These are phyloP conservation scores for Sequoiadendron giganteum DNA, from an alignment of 75 land plant genomes.

Conservation along the genomic window DNA sequence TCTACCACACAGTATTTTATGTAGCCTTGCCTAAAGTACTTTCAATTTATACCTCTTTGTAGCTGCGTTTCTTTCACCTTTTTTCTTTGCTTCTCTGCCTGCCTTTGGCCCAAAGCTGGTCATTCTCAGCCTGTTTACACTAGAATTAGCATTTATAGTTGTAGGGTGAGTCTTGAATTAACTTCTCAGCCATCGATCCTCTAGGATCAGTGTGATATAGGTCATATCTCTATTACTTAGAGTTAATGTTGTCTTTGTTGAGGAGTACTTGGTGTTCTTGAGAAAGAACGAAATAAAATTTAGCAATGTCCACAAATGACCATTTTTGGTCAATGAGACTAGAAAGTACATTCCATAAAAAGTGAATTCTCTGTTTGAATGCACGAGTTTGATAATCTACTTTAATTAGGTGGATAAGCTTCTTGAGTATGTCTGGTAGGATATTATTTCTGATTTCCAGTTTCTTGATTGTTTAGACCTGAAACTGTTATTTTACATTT, in stretches of 20 bases:
- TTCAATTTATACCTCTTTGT: background rate
- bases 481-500: background rate
- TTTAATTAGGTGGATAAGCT: background rate
- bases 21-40: background rate
- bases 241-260: background rate
- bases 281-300: background rate
- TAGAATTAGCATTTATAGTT: background rate
- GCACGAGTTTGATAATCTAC: background rate
- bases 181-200: background rate
- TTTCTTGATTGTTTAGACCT: background rate
- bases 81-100: background rate
- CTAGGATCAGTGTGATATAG: background rate
- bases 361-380: background rate
- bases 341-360: background rate
- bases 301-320: background rate
- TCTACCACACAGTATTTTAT: background rate
- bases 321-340: background rate
- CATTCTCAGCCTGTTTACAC: background rate
- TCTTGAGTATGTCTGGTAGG: background rate
- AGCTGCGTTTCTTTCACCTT: background rate
- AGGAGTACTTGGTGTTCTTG: background rate
- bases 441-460: background rate
- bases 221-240: background rate
- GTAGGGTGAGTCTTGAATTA: background rate
- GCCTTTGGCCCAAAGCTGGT: background rate